A percentile compares a stretch with the other conserved stretches of the same genome.
Conservation (phyloP, 352 stramenopile species). For the Thraustochytrium aureum region DNA sequence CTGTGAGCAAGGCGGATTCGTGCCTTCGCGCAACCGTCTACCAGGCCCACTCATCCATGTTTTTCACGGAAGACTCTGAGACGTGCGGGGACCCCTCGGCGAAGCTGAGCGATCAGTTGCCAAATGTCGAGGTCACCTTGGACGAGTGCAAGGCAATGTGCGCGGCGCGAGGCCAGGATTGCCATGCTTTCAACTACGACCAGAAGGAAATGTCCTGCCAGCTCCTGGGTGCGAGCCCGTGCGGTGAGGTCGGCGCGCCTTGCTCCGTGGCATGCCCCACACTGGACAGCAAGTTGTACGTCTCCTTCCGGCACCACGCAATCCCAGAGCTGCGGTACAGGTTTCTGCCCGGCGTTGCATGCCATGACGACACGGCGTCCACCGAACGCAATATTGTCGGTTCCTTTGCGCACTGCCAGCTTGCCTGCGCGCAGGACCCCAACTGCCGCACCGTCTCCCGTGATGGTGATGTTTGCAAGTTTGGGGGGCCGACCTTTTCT, state of each 20-base stretch:
- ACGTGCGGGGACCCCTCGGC: not conserved
- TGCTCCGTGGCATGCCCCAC: too few species aligned
- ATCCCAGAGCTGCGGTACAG: not conserved
- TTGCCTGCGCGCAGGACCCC: not conserved
- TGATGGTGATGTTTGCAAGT: not conserved
- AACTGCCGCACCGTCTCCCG: not conserved
- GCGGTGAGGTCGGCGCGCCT: too few species aligned
- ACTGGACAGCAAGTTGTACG: not conserved
- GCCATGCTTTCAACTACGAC: not conserved
- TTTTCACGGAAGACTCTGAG: not conserved
- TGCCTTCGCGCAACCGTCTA: too few species aligned
- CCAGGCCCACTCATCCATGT: not conserved
- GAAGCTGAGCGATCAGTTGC: not conserved
- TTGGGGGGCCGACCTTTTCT: not conserved
- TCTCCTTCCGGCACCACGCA: not conserved
- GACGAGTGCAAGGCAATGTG: conserved; percentile 1
- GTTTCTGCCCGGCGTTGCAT: not conserved
- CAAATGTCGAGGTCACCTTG: not conserved
- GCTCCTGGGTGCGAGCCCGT: too few species aligned
- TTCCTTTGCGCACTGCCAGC: not conserved
- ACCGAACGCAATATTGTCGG: too few species aligned
- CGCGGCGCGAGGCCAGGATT: not conserved
- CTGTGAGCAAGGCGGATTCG: not conserved
- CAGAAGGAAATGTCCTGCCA: not conserved
- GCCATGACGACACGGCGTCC: not conserved